Conservation (phyloP, 2,329 filamentous ascomycete genomes). For the Aspergillus sp. region DNA sequence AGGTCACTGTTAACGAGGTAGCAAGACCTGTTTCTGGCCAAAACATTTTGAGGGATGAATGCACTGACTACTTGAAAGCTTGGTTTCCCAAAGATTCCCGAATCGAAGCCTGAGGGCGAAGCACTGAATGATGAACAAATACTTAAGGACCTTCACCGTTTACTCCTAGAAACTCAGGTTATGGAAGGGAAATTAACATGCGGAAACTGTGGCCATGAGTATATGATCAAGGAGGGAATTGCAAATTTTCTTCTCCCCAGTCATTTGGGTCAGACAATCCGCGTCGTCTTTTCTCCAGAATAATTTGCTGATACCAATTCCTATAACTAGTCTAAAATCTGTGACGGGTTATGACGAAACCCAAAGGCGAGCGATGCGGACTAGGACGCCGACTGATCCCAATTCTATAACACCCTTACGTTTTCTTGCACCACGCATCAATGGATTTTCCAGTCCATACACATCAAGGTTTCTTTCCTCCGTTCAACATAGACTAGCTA, state of each 20-base stretch:
- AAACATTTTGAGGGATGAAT: neutral
- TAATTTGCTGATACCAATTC: too few species aligned
- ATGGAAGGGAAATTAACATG: conserved; percentile 85
- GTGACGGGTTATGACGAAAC: too few species aligned
- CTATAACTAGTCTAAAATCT: too few species aligned
- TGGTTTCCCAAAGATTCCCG: conserved; percentile 70
- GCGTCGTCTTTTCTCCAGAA: too few species aligned
- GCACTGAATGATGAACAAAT: conserved; percentile 63
- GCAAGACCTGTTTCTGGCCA: neutral
- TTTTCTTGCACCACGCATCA: too few species aligned
- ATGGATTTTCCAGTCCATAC: too few species aligned
- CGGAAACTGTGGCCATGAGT: conserved; percentile 88
- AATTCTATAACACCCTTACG: too few species aligned
- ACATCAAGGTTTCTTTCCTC: too few species aligned
- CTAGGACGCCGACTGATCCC: too few species aligned
- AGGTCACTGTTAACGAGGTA: conserved; percentile 65
- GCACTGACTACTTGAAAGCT: conserved; percentile 51
- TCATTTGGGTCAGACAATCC: conserved; percentile 59
- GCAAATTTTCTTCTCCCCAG: conserved; percentile 92
- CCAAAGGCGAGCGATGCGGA: too few species aligned
- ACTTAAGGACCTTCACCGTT: conserved; percentile 70
- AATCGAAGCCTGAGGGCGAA: conserved; percentile 58
- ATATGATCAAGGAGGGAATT: conserved; percentile 90
- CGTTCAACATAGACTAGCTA: neutral
- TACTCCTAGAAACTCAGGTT: conserved; percentile 87